Evolutionary conservation across 345 rosid species (phyloP).

Genomic region (Bretschneidera sinensis): DNA sequence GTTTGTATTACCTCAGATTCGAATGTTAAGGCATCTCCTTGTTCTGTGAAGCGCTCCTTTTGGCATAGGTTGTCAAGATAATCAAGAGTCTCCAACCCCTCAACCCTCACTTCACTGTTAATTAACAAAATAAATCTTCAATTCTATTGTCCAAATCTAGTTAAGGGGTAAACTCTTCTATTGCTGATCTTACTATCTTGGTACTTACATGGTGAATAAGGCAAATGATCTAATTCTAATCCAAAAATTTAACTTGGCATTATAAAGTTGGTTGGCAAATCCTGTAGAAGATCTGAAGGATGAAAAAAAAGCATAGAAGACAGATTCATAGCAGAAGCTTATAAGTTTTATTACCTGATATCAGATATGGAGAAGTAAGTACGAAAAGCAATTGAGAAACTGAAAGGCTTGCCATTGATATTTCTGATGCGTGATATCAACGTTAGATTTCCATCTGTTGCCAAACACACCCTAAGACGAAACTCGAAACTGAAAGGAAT

Average conservation of each 20-base stretch:
- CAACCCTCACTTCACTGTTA: slow-evolving; percentile 89
- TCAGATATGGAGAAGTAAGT: slow-evolving; percentile 87
- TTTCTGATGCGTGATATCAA: slow-evolving; percentile 86
- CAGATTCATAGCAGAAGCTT: background rate
- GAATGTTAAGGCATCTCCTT: slow-evolving; percentile 83
- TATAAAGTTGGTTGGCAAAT: background rate
- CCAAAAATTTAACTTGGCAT: too few relatives aligned
- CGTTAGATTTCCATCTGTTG: slow-evolving; percentile 62
- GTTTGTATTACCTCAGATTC: slow-evolving; percentile 67
- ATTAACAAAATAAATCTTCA: too few relatives aligned
- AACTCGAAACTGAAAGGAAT: slow-evolving; percentile 76
- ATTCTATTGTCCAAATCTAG: background rate
- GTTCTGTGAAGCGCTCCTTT: slow-evolving; percentile 85
- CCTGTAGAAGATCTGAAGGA: background rate
- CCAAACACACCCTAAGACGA: slow-evolving; percentile 69
- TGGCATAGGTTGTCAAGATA: slow-evolving; percentile 76
- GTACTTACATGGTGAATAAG: too few relatives aligned
- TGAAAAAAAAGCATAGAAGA: slow-evolving; percentile 5
- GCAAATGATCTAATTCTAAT: too few relatives aligned
- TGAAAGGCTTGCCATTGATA: slow-evolving; percentile 75
- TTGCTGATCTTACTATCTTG: too few relatives aligned
- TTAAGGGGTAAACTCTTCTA: too few relatives aligned
- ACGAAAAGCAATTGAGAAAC: slow-evolving; percentile 76
- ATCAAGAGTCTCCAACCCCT: slow-evolving; percentile 92
- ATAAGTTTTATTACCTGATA: slow-evolving; percentile 52